A percentile compares a stretch with the other conserved stretches of the same genome.
phyloP scores from a whole-genome alignment of 495 filamentous ascomycete genomes.

The Aspergillus wentii region DNA sequence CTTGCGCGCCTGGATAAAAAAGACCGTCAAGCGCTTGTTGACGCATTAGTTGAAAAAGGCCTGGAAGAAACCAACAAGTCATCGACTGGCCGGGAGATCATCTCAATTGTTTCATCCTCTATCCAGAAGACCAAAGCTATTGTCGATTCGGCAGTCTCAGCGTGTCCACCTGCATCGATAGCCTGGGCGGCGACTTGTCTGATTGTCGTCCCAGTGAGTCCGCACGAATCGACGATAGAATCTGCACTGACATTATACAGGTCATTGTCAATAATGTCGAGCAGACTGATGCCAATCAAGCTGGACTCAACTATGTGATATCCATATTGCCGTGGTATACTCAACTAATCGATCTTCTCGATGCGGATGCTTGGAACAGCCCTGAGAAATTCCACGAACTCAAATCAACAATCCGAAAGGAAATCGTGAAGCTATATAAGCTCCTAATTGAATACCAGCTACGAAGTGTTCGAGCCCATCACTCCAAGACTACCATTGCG shows the following conservation, averaged over 20 bases:
- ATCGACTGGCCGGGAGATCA: not conserved
- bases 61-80: not conserved
- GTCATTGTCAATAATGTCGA: conserved; percentile 1
- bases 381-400: not conserved
- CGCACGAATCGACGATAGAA: too few relatives aligned
- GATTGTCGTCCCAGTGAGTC: not conserved
- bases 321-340: conserved; percentile 1
- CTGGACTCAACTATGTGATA: conserved; percentile 2
- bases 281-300: not conserved
- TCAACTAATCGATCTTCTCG: not conserved
- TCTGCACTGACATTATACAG: too few relatives aligned
- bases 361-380: not conserved
- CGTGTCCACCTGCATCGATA: not conserved
- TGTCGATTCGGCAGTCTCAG: not conserved
- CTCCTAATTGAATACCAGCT: conserved; percentile 1
- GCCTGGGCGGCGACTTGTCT: conserved; percentile 2
- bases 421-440: not conserved
- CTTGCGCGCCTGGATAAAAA: not conserved
- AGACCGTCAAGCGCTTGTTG: not conserved
- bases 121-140: conserved; percentile 1
- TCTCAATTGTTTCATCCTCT: not conserved
- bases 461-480: not conserved
- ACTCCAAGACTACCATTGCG: not conserved
- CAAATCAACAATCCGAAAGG: not conserved
- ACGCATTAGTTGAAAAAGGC: not conserved